phyloP scores from a whole-genome alignment of 345 rosid species.

The rapeseed (Brassica napus) region Da-Ae NC_063446.1:15741501-15742000 shows the following conservation, averaged over 20 bases:
- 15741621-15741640: neutral
- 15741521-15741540: neutral
- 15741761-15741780: neutral
- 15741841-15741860: conserved; percentile 21
- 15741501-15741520: neutral
- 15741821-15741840: neutral
- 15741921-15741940: neutral
- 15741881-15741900: neutral
- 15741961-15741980: neutral
- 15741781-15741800: neutral
- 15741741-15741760: neutral
- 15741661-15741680: neutral
- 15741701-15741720: neutral
- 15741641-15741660: neutral
- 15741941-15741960: neutral
- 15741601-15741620: neutral
- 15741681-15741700: neutral
- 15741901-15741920: neutral
- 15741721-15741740: neutral
- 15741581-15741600: neutral
- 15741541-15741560: neutral
- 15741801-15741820: neutral
- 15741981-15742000: neutral
- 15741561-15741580: conserved; percentile 1
- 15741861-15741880: conserved; percentile 20